Conservation (phyloP, 192 early-diverging fungal genomes). For the Geranomyces michiganensis region DNA sequence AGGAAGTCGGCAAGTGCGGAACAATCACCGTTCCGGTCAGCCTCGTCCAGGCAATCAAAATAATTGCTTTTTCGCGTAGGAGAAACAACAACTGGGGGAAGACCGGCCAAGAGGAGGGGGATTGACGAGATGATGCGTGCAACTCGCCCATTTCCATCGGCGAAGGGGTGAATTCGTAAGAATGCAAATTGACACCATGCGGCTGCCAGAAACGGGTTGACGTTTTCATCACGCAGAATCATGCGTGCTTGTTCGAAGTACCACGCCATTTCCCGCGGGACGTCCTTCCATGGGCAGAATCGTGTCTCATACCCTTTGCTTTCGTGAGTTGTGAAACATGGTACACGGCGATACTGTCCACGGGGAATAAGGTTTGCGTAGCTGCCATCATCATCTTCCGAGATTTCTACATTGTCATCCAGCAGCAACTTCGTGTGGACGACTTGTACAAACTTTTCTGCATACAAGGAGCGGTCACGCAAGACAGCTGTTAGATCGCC, state of each 20-base stretch:
- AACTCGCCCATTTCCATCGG: slow-evolving; percentile 24
- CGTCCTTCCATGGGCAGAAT: slow-evolving; percentile 22
- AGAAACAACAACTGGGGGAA: slow-evolving; percentile 17
- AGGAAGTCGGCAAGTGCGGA: not conserved
- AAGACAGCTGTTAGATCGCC: slow-evolving; percentile 5
- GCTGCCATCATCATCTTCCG: slow-evolving; percentile 1
- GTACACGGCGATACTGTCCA: slow-evolving; percentile 12
- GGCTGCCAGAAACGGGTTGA: slow-evolving; percentile 24
- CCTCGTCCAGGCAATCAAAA: slow-evolving; percentile 5
- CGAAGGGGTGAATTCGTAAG: slow-evolving; percentile 23
- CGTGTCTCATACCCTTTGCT: slow-evolving; percentile 10
- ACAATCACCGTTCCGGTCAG: slow-evolving; percentile 9
- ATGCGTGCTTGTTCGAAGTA: slow-evolving; percentile 2
- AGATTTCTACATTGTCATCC: slow-evolving; percentile 2
- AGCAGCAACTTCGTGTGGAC: slow-evolving; percentile 12
- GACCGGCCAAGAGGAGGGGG: slow-evolving; percentile 5
- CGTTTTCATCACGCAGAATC: not conserved
- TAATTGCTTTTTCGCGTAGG: not conserved
- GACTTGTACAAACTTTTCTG: not conserved
- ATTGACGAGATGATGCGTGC: slow-evolving; percentile 24
- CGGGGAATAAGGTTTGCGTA: slow-evolving; percentile 15
- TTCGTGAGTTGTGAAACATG: slow-evolving; percentile 18
- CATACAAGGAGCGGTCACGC: not conserved
- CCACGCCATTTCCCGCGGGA: slow-evolving; percentile 8
- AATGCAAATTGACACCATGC: slow-evolving; percentile 20